Evolutionary conservation across 2,329 filamentous ascomycete genomes (phyloP), one percentile per base, ranked within the genome.

Genomic region (Hypoxylon sp.): DNA sequence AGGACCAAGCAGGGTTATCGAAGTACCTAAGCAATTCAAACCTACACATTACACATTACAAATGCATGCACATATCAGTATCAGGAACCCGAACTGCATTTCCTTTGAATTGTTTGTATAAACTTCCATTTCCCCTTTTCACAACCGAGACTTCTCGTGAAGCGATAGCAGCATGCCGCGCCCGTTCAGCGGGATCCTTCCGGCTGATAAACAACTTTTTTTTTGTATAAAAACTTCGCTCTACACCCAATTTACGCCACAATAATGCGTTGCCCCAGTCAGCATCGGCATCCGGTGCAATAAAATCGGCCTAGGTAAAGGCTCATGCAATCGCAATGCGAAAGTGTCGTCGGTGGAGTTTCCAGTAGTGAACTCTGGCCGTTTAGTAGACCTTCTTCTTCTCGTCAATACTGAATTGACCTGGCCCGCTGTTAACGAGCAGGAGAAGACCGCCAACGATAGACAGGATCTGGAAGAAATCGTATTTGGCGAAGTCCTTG

Each of bases 401-500:
- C 89, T 99, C 96, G 83, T 99, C 96, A 82, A 98, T 95, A 81
- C 93, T 97, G 87, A 98, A 92, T 82, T 97, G 94, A 71, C 96
- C 96, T 8, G 96, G 96, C 69, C 96, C 96, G 89, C 96, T 98
- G 89, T 99, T 99, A 84, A 98, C 94, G 73, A 99, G 89, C 73
- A 99, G 91, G 65, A 99, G 88, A 64, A 99, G 92, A 81, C 96
- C 96, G 72, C 96, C 96, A 73, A 98, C 95, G 80, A 99, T 99
- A 57, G 96, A 99, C 61, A 99, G 87, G 76, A 98, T 98, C 86
- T 99, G 96, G 91, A 99, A 99, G 87, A 99, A 99, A 82, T 99
- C 96, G 88, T 99, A 99, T 85, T 99, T 99, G 86, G 96, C 96
- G 80, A 99, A 99, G 83, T 99, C 96, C 89, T 98, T 98, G 88